These are phyloP conservation scores for Gillenia trifoliata DNA, from an alignment of 306 rosid genomes.

Conservation along the genomic window DNA sequence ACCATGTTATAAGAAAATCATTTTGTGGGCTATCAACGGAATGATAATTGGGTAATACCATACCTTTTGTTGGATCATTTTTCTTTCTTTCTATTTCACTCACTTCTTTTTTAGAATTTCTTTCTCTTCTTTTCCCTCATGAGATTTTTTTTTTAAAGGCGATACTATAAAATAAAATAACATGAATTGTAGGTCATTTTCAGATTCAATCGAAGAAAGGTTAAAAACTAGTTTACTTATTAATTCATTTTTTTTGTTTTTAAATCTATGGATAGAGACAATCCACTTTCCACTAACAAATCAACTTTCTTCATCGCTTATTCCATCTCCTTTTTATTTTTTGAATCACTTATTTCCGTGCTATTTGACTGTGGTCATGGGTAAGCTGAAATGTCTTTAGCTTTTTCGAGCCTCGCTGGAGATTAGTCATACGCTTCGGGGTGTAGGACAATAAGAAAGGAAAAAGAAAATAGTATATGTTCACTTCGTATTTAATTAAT, in stretches of 20 bases:
- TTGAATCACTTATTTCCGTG: not conserved
- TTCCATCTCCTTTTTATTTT: not conserved
- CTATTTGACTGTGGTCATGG: no score
- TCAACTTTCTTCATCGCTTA: not conserved
- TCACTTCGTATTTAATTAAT: no score
- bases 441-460: no score
- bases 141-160: not conserved
- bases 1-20: not conserved
- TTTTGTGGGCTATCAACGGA: not conserved
- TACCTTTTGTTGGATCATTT: not conserved
- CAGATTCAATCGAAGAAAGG: not conserved
- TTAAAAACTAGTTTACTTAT: not conserved
- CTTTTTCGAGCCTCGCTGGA: no score
- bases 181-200: not conserved
- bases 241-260: not conserved
- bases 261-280: not conserved
- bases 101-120: not conserved
- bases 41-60: not conserved
- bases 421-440: no score
- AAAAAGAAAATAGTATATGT: no score
- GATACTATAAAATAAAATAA: not conserved
- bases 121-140: not conserved
- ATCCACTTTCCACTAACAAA: not conserved
- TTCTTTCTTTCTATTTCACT: not conserved
- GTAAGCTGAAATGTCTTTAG: no score